Conservation (phyloP, 2,329 filamentous ascomycete species). For the Neonectria hederae region DNA sequence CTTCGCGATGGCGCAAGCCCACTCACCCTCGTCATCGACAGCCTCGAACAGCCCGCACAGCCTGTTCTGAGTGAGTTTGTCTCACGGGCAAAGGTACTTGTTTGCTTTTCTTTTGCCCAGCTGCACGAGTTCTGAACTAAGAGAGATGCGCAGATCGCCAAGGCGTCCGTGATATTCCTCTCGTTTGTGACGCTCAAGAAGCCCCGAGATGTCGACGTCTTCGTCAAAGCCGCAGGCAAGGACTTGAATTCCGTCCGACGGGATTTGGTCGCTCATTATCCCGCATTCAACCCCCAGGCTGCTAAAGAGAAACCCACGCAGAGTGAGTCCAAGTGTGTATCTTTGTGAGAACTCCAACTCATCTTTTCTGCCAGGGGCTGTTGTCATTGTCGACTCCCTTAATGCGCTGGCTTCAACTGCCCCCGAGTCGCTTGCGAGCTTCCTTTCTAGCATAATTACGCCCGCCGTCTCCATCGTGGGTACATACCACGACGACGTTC, state of each 20-base stretch:
- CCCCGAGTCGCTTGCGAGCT: constrained; percentile 68
- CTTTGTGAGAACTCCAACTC: neutral
- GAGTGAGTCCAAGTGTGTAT: constrained; percentile 49
- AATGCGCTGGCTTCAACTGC: constrained; percentile 68
- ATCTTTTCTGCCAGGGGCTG: constrained; percentile 61
- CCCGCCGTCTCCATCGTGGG: constrained; percentile 77
- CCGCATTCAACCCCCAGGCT: constrained; percentile 49
- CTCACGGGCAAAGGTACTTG: constrained; percentile 73
- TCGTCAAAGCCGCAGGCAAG: constrained; percentile 72
- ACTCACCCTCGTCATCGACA: constrained; percentile 86
- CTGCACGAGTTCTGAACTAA: neutral
- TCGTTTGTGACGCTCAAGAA: constrained; percentile 79
- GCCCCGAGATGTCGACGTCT: constrained; percentile 71
- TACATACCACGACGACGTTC: constrained; percentile 85
- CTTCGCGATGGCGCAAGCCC: constrained; percentile 83
- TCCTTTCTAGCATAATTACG: constrained; percentile 74
- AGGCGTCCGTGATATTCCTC: constrained; percentile 77
- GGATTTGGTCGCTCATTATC: constrained; percentile 66
- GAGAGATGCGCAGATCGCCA: constrained; percentile 58
- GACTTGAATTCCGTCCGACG: constrained; percentile 63
- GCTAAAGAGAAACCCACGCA: constrained; percentile 49
- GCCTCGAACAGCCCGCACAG: constrained; percentile 79
- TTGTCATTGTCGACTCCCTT: constrained; percentile 84
- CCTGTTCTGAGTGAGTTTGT: constrained; percentile 79
- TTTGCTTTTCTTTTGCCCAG: constrained; percentile 13